Percentiles rank a stretch among this genome's conserved stretches.
These are phyloP conservation scores for Sporothrix curviconia DNA, from an alignment of 2,329 filamentous ascomycete species.

Conservation along the genomic window DNA sequence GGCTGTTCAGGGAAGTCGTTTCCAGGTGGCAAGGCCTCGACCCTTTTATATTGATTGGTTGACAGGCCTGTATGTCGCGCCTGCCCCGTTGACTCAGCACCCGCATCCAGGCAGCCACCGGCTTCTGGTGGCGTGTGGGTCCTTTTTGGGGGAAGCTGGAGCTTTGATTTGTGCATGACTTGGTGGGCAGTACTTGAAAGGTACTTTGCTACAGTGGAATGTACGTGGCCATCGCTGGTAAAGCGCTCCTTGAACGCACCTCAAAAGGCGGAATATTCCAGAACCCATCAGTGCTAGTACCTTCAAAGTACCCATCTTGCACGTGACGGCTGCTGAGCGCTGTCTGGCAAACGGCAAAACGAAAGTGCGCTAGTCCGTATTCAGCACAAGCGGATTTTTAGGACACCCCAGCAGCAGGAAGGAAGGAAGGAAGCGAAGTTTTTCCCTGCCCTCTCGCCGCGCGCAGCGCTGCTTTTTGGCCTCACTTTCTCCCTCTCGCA, in stretches of 20 bases:
- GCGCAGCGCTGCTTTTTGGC: slow-evolving; percentile 9
- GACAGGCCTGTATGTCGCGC: too few species aligned
- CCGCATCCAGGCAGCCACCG: slow-evolving; percentile 4
- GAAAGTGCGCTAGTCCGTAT: slow-evolving; percentile 23
- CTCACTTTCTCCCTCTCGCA: slow-evolving; percentile 12
- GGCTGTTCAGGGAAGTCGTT: too few species aligned
- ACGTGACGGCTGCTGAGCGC: slow-evolving; percentile 5
- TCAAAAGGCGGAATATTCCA: slow-evolving; percentile 3
- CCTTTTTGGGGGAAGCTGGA: neutral
- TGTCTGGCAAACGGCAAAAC: slow-evolving; percentile 16
- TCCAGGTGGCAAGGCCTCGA: slow-evolving; percentile 1
- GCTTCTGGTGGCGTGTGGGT: slow-evolving; percentile 5
- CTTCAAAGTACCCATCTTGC: neutral
- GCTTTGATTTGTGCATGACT: neutral
- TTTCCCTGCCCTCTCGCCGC: slow-evolving; percentile 31
- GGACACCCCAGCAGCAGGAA: slow-evolving; percentile 27
- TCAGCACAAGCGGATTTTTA: slow-evolving; percentile 27
- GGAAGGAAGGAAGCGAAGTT: slow-evolving; percentile 35
- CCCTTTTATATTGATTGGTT: slow-evolving; percentile 2
- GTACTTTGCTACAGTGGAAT: neutral
- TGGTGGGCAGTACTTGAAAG: slow-evolving; percentile 1
- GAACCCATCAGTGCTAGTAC: slow-evolving; percentile 9
- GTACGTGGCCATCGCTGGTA: neutral
- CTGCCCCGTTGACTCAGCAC: slow-evolving; percentile 6
- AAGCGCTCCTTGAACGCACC: neutral